A percentile compares a stretch with the other conserved stretches of the same genome.
Evolutionary conservation across 495 filamentous ascomycete species (phyloP).

Genomic region (Penicillium goetzii): DNA sequence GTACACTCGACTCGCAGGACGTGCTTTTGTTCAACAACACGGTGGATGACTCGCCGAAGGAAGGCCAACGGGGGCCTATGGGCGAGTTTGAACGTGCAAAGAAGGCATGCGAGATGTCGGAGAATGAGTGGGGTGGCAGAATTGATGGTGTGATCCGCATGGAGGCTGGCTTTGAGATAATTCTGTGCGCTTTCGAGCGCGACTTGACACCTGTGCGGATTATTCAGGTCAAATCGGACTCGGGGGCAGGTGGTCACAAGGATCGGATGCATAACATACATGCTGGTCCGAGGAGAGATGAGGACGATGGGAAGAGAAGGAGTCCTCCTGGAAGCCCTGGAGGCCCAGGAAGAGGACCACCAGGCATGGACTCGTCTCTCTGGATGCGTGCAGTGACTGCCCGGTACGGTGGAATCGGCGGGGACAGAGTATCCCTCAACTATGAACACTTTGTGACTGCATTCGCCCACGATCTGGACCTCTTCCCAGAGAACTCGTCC

Average conservation of each 20-base stretch:
- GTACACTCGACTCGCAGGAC: conserved; percentile 66
- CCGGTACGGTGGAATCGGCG: conserved; percentile 64
- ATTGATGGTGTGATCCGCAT: conserved; percentile 67
- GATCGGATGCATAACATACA: conserved; percentile 5
- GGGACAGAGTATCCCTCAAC: conserved; percentile 56
- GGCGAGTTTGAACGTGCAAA: conserved; percentile 51
- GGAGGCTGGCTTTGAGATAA: conserved; percentile 72
- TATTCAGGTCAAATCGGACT: conserved; percentile 28
- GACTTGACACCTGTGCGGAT: conserved; percentile 38
- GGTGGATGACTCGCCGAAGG: conserved; percentile 9
- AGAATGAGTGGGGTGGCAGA: conserved; percentile 48
- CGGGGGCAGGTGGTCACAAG: conserved; percentile 2
- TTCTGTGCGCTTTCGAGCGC: conserved; percentile 64
- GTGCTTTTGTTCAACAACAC: conserved; percentile 47
- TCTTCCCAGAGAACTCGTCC: conserved; percentile 42
- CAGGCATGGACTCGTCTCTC: conserved; percentile 15
- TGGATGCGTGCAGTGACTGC: conserved; percentile 50
- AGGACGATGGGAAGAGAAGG: conserved; percentile 23
- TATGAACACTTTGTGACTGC: conserved; percentile 65
- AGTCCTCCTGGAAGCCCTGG: conserved; percentile 12
- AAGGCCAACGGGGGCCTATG: conserved; percentile 32
- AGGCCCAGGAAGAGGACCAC: conserved; percentile 1
- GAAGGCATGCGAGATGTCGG: conserved; percentile 53
- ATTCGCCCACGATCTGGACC: conserved; percentile 56
- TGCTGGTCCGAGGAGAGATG: background rate